Base-by-base conservation (phyloP, 371 early-diverging fungal species). In the Mycotypha africana region DNA sequence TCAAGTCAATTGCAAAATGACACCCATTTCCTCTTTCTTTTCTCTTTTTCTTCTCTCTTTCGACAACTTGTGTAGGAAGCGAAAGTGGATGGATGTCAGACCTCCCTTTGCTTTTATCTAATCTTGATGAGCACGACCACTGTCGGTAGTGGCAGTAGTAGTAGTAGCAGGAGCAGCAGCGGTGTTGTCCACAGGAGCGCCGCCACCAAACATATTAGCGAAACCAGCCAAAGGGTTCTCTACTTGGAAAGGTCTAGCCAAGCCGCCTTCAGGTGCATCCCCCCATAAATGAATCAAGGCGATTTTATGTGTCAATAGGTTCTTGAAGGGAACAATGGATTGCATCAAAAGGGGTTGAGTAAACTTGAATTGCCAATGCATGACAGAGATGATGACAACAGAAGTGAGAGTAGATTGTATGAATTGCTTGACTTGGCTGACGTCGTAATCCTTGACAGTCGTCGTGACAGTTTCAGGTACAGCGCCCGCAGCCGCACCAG, bases 331-430 rank as follows among this genome's bases (percentile, higher is more conserved):
- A 41, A 93, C 56, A 53, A 94, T 75, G 16, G 86, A 82, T 76
- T 95, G 96, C 65, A 94, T 71, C 41, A 93, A 72, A 35, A 95
- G 70, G 19, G 96, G 96, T 52, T 93, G 91, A 50, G 88, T 81
- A 53, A 90, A 91, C 38, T 89, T 87, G 66, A 83, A 93, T 67
- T 92, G 82, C 70, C 83, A 88, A 71, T 94, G 89, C 75, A 94
- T 82, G 39, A 86, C 74, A 34, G 73, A 72, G 60, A 93, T 83
- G 52, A 93, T 74, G 38, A 69, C 74, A 26, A 86, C 56, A 20
- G 87, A 82, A 24, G 87, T 79, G 19, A 78, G 42, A 20, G 80
- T 79, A 47, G 84, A 81, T 57, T 84, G 84, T 44, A 87, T 67
- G 42, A 79, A 70, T 59, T 86, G 83, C 43, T 78, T 67, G 45